A percentile compares a stretch with the other conserved stretches of the same genome.
Evolutionary conservation across 2,329 filamentous ascomycete species (phyloP).

Genomic region (Apiospora sp.): DNA sequence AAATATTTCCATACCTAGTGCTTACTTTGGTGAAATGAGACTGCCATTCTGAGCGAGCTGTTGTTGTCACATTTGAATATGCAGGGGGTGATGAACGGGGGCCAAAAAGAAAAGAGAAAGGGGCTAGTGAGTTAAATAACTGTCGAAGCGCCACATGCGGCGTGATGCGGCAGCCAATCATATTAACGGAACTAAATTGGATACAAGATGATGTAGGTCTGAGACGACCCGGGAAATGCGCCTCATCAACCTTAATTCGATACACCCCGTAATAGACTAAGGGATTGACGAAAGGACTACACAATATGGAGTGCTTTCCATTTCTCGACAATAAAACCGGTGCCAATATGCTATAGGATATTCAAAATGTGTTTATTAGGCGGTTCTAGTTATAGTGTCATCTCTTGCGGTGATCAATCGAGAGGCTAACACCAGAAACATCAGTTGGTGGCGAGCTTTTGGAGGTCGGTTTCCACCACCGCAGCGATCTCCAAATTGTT

Average conservation of each 20-base stretch:
- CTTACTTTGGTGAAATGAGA: background rate
- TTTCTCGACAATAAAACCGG: too few species aligned
- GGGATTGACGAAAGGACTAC: too few species aligned
- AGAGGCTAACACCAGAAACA: too few species aligned
- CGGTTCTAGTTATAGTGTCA: too few species aligned
- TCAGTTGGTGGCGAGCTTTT: background rate
- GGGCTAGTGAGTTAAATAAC: background rate
- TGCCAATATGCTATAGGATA: background rate
- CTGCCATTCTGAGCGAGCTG: background rate
- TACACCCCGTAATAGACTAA: background rate
- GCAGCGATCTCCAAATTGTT: conserved; percentile 25
- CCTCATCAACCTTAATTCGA: background rate
- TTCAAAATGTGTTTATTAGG: too few species aligned
- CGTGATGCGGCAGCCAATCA: background rate
- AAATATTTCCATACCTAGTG: background rate
- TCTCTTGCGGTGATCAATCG: too few species aligned
- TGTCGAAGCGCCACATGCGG: background rate
- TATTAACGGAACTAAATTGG: background rate
- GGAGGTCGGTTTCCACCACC: conserved; percentile 12
- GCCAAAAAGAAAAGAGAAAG: background rate
- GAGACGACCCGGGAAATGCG: background rate
- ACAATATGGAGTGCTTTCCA: too few species aligned
- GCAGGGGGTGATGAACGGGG: background rate
- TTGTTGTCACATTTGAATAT: background rate
- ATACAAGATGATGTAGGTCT: background rate